Evolutionary conservation across 768 basidiomycete genomes (phyloP).

Genomic region (Chalciporus chontae): DNA sequence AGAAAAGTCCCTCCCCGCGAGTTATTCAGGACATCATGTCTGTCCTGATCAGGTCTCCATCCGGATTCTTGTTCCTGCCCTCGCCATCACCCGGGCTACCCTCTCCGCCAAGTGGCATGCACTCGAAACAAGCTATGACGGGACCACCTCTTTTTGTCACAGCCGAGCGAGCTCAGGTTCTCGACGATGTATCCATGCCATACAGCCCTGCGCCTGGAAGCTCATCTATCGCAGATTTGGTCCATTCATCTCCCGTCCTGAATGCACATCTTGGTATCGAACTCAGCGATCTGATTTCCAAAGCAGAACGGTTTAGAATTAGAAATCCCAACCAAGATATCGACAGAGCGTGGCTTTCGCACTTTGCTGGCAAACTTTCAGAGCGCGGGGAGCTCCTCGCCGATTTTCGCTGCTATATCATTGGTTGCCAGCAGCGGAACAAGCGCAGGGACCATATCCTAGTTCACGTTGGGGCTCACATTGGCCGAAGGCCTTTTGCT

Average conservation of each 20-base stretch:
- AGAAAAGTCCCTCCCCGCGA: conserved; percentile 24
- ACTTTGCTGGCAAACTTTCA: conserved; percentile 66
- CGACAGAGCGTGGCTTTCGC: conserved; percentile 61
- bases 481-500: conserved; percentile 63
- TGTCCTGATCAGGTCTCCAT: conserved; percentile 22
- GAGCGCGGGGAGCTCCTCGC: conserved; percentile 51
- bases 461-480: conserved; percentile 69
- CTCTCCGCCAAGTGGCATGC: neutral
- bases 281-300: conserved; percentile 49
- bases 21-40: conserved; percentile 32
- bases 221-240: neutral
- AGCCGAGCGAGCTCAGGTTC: neutral
- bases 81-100: conserved; percentile 6
- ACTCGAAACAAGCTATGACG: neutral
- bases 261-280: conserved; percentile 63
- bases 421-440: conserved; percentile 64
- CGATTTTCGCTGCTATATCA: conserved; percentile 66
- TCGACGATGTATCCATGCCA: conserved; percentile 1
- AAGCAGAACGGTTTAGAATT: conserved; percentile 50
- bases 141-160: neutral
- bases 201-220: neutral
- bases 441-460: conserved; percentile 73
- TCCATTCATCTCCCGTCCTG: conserved; percentile 45
- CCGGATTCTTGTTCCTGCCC: conserved; percentile 6
- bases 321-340: conserved; percentile 57